phyloP scores from a whole-genome alignment of 768 basidiomycete genomes.

The Steccherinum ochraceum region DNA sequence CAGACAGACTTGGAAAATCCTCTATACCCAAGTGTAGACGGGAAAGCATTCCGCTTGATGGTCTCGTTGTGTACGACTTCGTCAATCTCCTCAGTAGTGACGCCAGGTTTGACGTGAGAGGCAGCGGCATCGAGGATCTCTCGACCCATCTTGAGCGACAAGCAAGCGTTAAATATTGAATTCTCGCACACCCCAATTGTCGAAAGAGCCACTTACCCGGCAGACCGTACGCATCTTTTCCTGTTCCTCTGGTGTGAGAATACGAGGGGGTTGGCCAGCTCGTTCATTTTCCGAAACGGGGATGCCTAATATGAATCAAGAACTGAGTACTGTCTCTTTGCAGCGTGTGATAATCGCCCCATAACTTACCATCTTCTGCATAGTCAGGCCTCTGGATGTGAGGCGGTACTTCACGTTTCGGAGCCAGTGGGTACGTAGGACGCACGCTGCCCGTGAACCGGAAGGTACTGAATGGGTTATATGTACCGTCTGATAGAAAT shows the following conservation, averaged over 20 bases:
- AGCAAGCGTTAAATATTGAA: too few relatives aligned
- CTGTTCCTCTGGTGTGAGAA: conserved; percentile 69
- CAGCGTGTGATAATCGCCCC: conserved; percentile 28
- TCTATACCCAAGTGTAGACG: conserved; percentile 89
- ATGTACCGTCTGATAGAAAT: conserved; percentile 53
- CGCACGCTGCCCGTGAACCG: conserved; percentile 74
- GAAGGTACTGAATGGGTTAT: conserved; percentile 74
- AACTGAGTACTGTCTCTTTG: conserved; percentile 16
- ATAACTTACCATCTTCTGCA: conserved; percentile 57
- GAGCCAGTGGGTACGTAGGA: conserved; percentile 84
- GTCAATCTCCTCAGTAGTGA: conserved; percentile 95
- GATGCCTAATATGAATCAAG: conserved; percentile 40
- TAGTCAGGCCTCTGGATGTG: conserved; percentile 90
- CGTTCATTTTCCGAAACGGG: conserved; percentile 54
- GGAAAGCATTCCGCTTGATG: conserved; percentile 88
- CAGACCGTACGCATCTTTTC: conserved; percentile 87
- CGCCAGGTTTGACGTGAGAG: conserved; percentile 78
- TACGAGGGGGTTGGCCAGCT: conserved; percentile 54
- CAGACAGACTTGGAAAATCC: conserved; percentile 94
- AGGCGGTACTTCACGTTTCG: conserved; percentile 67
- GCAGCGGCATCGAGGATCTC: conserved; percentile 95
- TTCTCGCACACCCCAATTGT: too few relatives aligned
- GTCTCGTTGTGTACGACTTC: conserved; percentile 88
- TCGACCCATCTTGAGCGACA: conserved; percentile 85
- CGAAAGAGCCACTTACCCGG: conserved; percentile 56